phyloP scores from a whole-genome alignment of 331 rosid genomes.

The Erythrophleum ivorense region DNA sequence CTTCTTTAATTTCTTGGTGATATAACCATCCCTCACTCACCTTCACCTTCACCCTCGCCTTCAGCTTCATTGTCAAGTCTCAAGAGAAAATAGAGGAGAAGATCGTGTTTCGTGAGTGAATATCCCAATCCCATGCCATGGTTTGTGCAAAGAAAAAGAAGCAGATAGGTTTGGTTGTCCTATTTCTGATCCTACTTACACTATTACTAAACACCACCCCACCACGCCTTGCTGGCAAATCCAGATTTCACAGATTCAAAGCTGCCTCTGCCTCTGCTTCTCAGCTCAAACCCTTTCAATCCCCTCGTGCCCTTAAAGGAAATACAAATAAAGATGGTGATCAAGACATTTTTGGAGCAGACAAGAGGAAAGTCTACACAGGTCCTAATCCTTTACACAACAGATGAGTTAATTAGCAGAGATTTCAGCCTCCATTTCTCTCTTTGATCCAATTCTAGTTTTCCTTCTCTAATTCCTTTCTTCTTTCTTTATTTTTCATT shows the following conservation, averaged over 20 bases:
- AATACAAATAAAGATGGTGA: slow-evolving; percentile 30
- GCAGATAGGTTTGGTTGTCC: slow-evolving; percentile 48
- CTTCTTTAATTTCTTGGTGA: slow-evolving; percentile 34
- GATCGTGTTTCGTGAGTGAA: not conserved
- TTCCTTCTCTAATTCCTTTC: slow-evolving; percentile 13
- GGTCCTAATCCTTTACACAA: slow-evolving; percentile 95
- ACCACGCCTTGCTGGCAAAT: slow-evolving; percentile 54
- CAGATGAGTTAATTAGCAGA: slow-evolving; percentile 56
- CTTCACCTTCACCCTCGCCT: not conserved
- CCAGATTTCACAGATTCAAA: slow-evolving; percentile 49
- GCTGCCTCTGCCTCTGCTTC: slow-evolving; percentile 27
- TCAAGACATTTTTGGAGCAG: slow-evolving; percentile 60
- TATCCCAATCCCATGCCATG: slow-evolving; percentile 55
- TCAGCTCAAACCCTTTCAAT: slow-evolving; percentile 36
- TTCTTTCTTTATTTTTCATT: not conserved
- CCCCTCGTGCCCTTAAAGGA: not conserved
- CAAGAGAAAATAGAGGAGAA: not conserved
- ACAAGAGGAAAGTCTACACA: slow-evolving; percentile 82
- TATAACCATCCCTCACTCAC: not conserved
- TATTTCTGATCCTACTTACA: slow-evolving; percentile 55
- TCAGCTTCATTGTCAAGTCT: not conserved
- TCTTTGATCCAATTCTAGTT: slow-evolving; percentile 13
- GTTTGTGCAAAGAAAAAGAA: slow-evolving; percentile 51
- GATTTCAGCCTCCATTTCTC: not conserved
- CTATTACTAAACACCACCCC: slow-evolving; percentile 52